A percentile compares a stretch with the other conserved stretches of the same genome.
These are phyloP conservation scores for Pelagophyceae sp. DNA, from an alignment of 352 stramenopile genomes.

Conservation along the genomic window DNA sequence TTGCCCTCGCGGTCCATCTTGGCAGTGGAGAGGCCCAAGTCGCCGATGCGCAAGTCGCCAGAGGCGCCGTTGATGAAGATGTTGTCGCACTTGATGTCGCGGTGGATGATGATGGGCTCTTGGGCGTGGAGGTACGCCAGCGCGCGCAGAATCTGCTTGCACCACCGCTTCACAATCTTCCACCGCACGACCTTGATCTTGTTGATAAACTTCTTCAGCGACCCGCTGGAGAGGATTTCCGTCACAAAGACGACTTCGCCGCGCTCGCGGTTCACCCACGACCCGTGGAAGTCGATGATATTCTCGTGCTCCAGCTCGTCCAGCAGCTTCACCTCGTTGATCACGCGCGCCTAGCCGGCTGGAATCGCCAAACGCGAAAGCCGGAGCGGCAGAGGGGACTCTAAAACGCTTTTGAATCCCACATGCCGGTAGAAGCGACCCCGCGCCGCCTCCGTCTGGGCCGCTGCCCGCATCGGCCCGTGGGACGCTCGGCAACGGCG, in stretches of 20 bases:
- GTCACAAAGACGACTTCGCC: slow-evolving; percentile 98
- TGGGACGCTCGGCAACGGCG: too few relatives aligned
- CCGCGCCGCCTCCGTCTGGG: too few relatives aligned
- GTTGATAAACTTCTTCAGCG: slow-evolving; percentile 83
- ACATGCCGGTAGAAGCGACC: too few relatives aligned
- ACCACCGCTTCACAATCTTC: slow-evolving; percentile 96
- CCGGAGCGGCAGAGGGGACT: too few relatives aligned
- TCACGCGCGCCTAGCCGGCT: slow-evolving; percentile 72
- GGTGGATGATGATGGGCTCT: slow-evolving; percentile 95
- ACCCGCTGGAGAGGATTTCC: slow-evolving; percentile 90
- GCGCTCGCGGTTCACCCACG: slow-evolving; percentile 94
- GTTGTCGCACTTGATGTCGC: slow-evolving; percentile 91
- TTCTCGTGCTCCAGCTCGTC: slow-evolving; percentile 95
- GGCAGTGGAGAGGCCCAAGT: slow-evolving; percentile 75
- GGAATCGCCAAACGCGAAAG: too few relatives aligned
- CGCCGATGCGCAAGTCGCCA: slow-evolving; percentile 91
- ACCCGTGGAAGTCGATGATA: slow-evolving; percentile 98
- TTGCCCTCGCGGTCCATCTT: slow-evolving; percentile 30
- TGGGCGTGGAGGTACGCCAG: slow-evolving; percentile 94
- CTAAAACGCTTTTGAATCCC: too few relatives aligned
- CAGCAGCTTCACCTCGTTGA: slow-evolving; percentile 92
- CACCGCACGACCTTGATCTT: slow-evolving; percentile 94
- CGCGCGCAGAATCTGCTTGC: slow-evolving; percentile 90
- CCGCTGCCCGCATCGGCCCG: too few relatives aligned
- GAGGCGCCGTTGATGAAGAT: slow-evolving; percentile 97